Conservation (phyloP, 2,329 filamentous ascomycete species). For the Tolypocladium amazonense region DNA sequence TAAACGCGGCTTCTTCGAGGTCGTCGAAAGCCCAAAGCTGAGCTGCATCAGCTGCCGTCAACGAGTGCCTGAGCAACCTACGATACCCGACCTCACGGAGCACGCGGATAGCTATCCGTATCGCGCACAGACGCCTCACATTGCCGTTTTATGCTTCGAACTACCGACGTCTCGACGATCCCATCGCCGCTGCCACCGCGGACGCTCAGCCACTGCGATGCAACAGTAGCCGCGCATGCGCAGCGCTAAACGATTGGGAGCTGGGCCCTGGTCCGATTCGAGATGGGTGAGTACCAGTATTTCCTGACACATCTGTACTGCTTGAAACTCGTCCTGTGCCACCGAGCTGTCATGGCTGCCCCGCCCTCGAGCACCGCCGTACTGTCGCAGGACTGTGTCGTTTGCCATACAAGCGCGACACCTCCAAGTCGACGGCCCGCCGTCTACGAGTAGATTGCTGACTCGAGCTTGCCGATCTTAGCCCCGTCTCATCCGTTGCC, state of each 20-base stretch:
- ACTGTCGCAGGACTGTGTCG: neutral
- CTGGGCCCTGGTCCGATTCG: conserved; percentile 12
- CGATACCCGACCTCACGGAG: neutral
- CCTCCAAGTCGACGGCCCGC: too few relatives aligned
- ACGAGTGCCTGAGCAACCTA: neutral
- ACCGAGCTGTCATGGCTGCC: neutral
- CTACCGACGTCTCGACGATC: neutral
- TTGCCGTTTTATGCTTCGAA: neutral
- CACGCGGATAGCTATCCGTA: neutral
- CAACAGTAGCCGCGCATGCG: conserved; percentile 8
- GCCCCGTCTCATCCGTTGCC: conserved; percentile 50
- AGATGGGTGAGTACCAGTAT: conserved; percentile 13
- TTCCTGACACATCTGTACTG: neutral
- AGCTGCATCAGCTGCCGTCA: neutral
- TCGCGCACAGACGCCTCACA: neutral
- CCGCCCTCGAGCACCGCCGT: neutral
- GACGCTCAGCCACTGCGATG: conserved; percentile 2
- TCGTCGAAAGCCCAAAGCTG: neutral
- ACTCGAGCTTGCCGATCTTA: conserved; percentile 14
- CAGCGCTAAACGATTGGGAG: conserved; percentile 8
- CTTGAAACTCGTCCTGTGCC: neutral
- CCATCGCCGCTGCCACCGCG: neutral
- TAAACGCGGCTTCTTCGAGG: neutral
- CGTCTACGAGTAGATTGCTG: conserved; percentile 2
- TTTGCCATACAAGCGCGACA: neutral